A percentile compares a stretch with the other conserved stretches of the same genome.
These are phyloP conservation scores for Claviceps purpurea DNA, from an alignment of 2,329 filamentous ascomycete species.

Conservation along the genomic window DNA sequence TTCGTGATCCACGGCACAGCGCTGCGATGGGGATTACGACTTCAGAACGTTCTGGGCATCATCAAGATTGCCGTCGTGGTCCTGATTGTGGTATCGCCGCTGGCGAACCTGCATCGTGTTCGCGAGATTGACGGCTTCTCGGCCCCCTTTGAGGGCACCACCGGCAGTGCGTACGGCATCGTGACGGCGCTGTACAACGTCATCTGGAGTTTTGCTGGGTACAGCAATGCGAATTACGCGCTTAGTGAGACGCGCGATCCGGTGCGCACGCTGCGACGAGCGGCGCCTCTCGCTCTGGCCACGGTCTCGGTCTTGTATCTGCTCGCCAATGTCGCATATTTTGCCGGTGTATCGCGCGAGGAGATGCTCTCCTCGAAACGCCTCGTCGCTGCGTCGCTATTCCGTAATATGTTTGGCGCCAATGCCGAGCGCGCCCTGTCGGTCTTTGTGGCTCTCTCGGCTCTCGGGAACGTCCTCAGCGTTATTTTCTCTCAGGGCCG, in stretches of 20 bases:
- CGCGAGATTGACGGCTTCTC: conserved; percentile 47
- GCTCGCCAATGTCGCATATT: conserved; percentile 54
- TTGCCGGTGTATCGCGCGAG: conserved; percentile 40
- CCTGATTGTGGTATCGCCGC: conserved; percentile 50
- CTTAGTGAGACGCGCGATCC: conserved; percentile 54
- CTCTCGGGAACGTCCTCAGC: conserved; percentile 52
- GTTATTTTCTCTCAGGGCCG: conserved; percentile 58
- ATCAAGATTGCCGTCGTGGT: conserved; percentile 55
- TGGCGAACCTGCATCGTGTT: conserved; percentile 46
- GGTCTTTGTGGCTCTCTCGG: conserved; percentile 54
- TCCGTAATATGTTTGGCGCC: conserved; percentile 41
- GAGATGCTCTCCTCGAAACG: conserved; percentile 38
- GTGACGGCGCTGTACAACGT: conserved; percentile 62
- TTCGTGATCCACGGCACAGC: conserved; percentile 52
- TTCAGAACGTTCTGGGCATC: conserved; percentile 52
- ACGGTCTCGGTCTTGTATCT: conserved; percentile 50
- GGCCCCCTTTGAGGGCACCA: conserved; percentile 52
- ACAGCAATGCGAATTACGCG: conserved; percentile 55
- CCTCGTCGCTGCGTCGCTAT: conserved; percentile 40
- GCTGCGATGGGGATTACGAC: conserved; percentile 51
- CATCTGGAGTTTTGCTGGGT: conserved; percentile 57
- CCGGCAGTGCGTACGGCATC: conserved; percentile 50
- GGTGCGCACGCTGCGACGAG: conserved; percentile 48
- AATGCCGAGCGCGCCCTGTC: conserved; percentile 44
- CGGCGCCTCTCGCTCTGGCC: conserved; percentile 46